Base-by-base conservation (phyloP, 306 rosid species). In the Prunus salicina region DNA sequence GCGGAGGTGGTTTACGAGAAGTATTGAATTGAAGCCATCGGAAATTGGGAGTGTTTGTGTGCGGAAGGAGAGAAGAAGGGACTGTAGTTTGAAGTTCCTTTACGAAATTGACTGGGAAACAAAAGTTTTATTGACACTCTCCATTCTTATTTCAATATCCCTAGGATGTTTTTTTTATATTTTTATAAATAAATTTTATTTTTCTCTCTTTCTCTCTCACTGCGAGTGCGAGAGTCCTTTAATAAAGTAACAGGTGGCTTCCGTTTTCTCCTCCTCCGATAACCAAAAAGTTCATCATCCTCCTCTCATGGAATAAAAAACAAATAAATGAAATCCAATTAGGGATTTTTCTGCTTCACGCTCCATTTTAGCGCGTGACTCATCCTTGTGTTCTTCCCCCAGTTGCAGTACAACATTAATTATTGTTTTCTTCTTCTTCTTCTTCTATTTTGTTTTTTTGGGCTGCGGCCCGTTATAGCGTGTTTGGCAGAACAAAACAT, bases 21-120 rank as follows among this genome's bases (percentile, higher is more conserved):
- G 72, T 71, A 38, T 49, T 14, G 69, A 38, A 69, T n/a, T 53
- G 79, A 69, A 49, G 76, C 58, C 83, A 73, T 77, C 8, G 76
- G 22, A 11, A 51, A 41, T 25, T 46, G 25, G 7, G 27, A 1
- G 61, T 16, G 61, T 47, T 28, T 7, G 2, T 43, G 41, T n/a
- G 51, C 8, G 43, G 28, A 80, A 64, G 22, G 32, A 52, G 25
- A 49, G 6, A n/a, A 52, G 41, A n/a, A 22, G 57, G 51, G 60
- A 75, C 60, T 47, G n/a, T 12, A 38, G 74, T 53, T 61, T 61
- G 14, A 49, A 49, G 53, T 49, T 49, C 14, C 1, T 4, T 75
- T 32, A 11, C 41, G 64, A 60, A 53, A 71, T 73, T 45, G 68
- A 73, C 68, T 18, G 76, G 15, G 7, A 13, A 38, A 38, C 43